Evolutionary conservation across 2,329 filamentous ascomycete species (phyloP).

Genomic region (Trichocomaceae sp.): DNA sequence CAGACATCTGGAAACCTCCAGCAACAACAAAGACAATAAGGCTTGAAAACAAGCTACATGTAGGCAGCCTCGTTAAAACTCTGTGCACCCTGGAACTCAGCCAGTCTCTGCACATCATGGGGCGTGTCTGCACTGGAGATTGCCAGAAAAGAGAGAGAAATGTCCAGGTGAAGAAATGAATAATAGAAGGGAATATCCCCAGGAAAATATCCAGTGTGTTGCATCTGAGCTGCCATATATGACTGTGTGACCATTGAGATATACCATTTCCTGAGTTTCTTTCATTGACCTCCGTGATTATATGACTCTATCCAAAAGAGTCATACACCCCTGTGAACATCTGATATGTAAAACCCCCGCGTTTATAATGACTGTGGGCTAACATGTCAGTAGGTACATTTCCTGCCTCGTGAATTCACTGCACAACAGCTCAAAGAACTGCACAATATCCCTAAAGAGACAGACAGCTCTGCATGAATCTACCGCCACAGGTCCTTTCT

Average conservation of each 20-base stretch:
- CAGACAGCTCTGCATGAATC: background rate
- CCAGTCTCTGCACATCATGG: background rate
- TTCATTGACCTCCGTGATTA: background rate
- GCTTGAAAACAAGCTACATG: background rate
- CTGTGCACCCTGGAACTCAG: background rate
- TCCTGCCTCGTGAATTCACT: background rate
- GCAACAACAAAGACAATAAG: conserved; percentile 2
- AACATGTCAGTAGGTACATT: background rate
- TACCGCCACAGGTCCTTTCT: background rate
- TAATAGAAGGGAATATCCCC: background rate
- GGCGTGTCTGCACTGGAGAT: background rate
- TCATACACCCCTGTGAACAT: conserved; percentile 1
- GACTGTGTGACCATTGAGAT: background rate
- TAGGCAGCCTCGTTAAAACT: background rate
- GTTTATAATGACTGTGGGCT: background rate
- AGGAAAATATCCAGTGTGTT: background rate
- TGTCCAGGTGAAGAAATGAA: background rate
- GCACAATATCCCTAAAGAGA: background rate
- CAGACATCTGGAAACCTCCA: background rate
- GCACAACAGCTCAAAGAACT: background rate
- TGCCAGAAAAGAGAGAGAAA: background rate
- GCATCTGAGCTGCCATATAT: background rate
- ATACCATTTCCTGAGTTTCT: background rate
- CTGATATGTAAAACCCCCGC: background rate
- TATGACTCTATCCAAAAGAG: background rate